Base-by-base conservation (phyloP, 306 rosid genomes). In the Mucuna pruriens region DNA sequence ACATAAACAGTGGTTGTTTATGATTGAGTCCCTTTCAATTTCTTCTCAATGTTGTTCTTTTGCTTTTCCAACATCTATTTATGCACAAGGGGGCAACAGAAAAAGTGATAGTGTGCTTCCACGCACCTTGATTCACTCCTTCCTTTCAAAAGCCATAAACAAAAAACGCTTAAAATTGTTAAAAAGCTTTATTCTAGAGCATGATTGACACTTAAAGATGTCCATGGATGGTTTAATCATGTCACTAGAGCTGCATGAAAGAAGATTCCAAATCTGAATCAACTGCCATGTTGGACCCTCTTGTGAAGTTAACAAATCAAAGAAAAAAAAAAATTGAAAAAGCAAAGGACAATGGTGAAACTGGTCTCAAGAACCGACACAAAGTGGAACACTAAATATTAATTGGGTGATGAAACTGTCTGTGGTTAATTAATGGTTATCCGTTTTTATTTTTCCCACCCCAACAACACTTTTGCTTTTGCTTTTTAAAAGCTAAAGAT, bases 401-500 rank as follows among this genome's bases (percentile, higher is more conserved):
- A 77, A 84, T 82, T 76, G 85, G 66, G 38, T 67, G 84, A 87
- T 87, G 82, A 86, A 91, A 84, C 81, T 88, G 90, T 87, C 89
- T 80, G 88, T 79, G 82, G 84, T 88, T 87, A 55, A 88, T 88
- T 87, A 55, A 88, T 81, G 82, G 84, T 85, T 87, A 62, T 89
- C 58, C 79, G 84, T 65, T 23, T 29, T 29, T 61, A 4, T 13
- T 26, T 82, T 90, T 60, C 84, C 72, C 80, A 75, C 82, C 75
- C 85, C 68, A 31, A 61, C 36, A 79, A 83, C 84, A 71, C 71
- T 89, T 89, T 90, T 88, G 72, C 94, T 91, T 88, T 92, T 85
- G 52, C 93, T 89, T 85, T 90, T 74, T 22, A 73, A 92, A 92
- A 92, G 95, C 84, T 84, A 86, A 89, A 82, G 91, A 78, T 46